Base-by-base conservation (phyloP, 257 asterid genomes). In the Ilex aquifolium region DNA sequence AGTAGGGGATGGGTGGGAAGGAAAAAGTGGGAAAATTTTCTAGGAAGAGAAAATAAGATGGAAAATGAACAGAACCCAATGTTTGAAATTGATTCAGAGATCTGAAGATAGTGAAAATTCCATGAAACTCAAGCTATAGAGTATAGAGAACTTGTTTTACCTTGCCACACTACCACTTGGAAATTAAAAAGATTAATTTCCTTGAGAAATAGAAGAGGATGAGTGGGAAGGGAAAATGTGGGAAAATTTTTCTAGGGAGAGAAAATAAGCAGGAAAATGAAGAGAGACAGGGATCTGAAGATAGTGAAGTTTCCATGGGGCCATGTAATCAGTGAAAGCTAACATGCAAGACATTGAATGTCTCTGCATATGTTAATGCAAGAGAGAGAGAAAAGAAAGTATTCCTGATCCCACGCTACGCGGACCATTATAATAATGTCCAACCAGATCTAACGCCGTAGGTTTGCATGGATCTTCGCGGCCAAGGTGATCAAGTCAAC, bases 381-480 rank as follows among this genome's bases (percentile, higher is more conserved):
- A n/a, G n/a, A n/a, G n/a, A n/a, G n/a, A n/a, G n/a, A n/a, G n/a
- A n/a, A n/a, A n/a, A n/a, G n/a, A 72, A 67, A 11, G 51, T 30
- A 13, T 46, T 13, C 74, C 74, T 71, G 70, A 67, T 84, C 80
- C 75, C 64, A 58, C 63, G 68, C 65, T 65, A n/a, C 72, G 53
- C 50, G 32, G 44, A 15, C 31, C 31, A 49, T 31, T 32, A 54
- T 64, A 70, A 62, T 72, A 64, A 63, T 72, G 56, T 68, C 62
- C 62, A 68, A 72, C 12, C 70, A 66, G 51, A 52, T 30, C 58
- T 36, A 30, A 14, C 56, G 58, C 65, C 61, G 48, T 11, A 58
- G 60, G 58, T 59, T 13, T 21, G 1, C 27, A 21, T 21, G 27
- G 27, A 21, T 21, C 0, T 21, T 21, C 27, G 27, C 27, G 1